Percentiles rank a stretch among this genome's conserved stretches.
These are phyloP conservation scores for Harringtonia aguacate DNA, from an alignment of 2,329 filamentous ascomycete genomes.

Conservation along the genomic window DNA sequence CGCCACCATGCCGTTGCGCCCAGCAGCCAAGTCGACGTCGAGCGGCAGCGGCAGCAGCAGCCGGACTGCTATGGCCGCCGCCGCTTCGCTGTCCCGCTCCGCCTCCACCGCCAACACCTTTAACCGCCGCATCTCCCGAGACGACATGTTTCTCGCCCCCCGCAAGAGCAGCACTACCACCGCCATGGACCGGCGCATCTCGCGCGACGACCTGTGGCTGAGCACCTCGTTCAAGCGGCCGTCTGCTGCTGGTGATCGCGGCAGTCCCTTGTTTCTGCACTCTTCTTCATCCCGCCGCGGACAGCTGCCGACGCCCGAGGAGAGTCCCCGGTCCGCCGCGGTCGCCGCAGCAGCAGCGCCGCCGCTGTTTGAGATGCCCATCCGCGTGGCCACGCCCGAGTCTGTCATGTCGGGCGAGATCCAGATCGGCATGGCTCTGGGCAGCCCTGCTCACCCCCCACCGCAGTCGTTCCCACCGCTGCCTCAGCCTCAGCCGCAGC, in stretches of 20 bases:
- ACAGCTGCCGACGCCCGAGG: slow-evolving; percentile 31
- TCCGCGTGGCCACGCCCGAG: slow-evolving; percentile 31
- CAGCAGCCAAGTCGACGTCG: not conserved
- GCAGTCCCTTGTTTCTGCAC: slow-evolving; percentile 26
- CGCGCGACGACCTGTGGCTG: slow-evolving; percentile 28
- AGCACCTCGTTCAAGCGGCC: not conserved
- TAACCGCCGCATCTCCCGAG: slow-evolving; percentile 24
- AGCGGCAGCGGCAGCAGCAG: not conserved
- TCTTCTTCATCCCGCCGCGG: slow-evolving; percentile 23
- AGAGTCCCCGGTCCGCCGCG: slow-evolving; percentile 12
- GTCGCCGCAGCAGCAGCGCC: too few species aligned
- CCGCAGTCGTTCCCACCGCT: too few species aligned
- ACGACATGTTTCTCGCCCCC: slow-evolving; percentile 25
- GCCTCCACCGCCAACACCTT: not conserved
- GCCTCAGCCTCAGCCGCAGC: not conserved
- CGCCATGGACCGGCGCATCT: slow-evolving; percentile 19
- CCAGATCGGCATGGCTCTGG: slow-evolving; percentile 63
- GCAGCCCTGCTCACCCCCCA: slow-evolving; percentile 48
- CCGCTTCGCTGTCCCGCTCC: not conserved
- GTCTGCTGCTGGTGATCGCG: slow-evolving; percentile 16
- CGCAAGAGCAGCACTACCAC: not conserved
- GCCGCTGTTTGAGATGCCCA: slow-evolving; percentile 12
- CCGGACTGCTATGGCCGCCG: not conserved
- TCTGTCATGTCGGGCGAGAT: slow-evolving; percentile 31
- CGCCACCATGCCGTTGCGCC: slow-evolving; percentile 9